A percentile compares a stretch with the other conserved stretches of the same genome.
These are phyloP conservation scores for Fagopyrum homotropicum DNA, from an alignment of 148 eudicot genomes.

Conservation along the genomic window DNA sequence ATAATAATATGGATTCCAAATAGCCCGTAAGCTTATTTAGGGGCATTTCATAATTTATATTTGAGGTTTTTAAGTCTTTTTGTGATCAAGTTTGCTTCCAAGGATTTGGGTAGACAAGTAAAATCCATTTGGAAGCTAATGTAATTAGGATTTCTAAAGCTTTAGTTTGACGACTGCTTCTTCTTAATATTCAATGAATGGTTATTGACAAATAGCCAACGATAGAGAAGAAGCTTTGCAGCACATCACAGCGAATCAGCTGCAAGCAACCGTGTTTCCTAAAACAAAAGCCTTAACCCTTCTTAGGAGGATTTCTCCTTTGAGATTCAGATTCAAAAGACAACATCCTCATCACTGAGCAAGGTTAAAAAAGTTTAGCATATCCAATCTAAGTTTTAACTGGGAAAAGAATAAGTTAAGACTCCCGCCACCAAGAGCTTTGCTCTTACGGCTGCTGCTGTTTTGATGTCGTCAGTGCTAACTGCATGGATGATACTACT, in stretches of 20 bases:
- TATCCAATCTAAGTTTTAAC: not conserved
- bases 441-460: not conserved
- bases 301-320: too few species aligned
- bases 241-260: not conserved
- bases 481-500: slow-evolving; percentile 13
- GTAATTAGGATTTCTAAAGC: too few species aligned
- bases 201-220: not conserved
- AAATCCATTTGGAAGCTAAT: not conserved
- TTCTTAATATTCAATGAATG: not conserved
- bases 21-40: not conserved
- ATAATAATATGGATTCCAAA: not conserved
- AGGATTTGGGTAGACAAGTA: not conserved
- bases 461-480: slow-evolving; percentile 12
- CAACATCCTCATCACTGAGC: not conserved
- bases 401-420: not conserved
- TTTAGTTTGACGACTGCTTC: not conserved
- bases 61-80: not conserved
- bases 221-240: not conserved
- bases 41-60: not conserved
- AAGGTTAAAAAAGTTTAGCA: not conserved
- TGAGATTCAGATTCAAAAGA: not conserved
- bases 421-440: not conserved
- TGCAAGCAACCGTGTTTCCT: not conserved
- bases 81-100: not conserved
- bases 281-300: too few species aligned